Percentiles rank a stretch among this genome's conserved stretches.
Evolutionary conservation across 73 alveolate species (phyloP).

Genomic region (Paramecium pentaurelia): DNA sequence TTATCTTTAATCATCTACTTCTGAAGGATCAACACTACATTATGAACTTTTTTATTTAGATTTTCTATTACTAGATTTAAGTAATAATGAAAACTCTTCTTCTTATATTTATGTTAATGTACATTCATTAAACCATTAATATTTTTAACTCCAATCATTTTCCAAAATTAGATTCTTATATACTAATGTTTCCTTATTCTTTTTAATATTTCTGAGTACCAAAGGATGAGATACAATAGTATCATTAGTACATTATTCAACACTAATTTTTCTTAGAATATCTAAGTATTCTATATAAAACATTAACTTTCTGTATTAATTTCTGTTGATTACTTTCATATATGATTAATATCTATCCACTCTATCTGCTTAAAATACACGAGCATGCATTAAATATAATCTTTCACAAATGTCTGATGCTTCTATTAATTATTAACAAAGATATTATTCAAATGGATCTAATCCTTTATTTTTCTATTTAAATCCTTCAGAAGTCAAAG

Average conservation of each 20-base stretch:
- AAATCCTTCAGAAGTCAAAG: not conserved
- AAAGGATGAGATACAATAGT: not conserved
- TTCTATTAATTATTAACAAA: not conserved
- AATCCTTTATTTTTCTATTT: not conserved
- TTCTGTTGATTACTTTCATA: not conserved
- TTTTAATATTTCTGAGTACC: not conserved
- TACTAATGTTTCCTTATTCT: not conserved
- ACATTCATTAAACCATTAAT: not conserved
- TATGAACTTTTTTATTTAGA: not conserved
- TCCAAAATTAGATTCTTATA: not conserved
- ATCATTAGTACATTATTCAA: not conserved
- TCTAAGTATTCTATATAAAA: not conserved
- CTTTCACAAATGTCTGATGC: not conserved
- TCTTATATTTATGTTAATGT: not conserved
- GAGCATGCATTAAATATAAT: not conserved
- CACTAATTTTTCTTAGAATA: not conserved
- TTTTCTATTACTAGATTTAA: not conserved
- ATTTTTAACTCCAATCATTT: not conserved
- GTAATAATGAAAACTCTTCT: not conserved
- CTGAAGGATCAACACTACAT: not conserved
- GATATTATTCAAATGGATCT: not conserved
- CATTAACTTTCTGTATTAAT: not conserved
- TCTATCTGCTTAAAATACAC: not conserved
- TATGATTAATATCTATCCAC: not conserved
- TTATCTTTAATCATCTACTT: not conserved